Evolutionary conservation across 306 rosid genomes (phyloP).

Genomic region (Prunus kanzakura): DNA sequence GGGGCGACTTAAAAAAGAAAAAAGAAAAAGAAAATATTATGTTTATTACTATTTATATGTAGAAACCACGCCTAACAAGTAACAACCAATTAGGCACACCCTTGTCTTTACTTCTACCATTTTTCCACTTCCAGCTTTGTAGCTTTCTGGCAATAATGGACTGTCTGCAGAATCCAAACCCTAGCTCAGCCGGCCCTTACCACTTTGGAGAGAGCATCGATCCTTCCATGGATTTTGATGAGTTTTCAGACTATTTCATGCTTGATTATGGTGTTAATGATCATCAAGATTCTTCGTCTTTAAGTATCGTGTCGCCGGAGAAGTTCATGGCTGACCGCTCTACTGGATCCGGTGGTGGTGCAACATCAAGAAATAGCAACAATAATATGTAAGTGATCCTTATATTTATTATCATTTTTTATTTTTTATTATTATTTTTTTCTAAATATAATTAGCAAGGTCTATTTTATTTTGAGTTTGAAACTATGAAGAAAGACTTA

Average conservation of each 20-base stretch:
- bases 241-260: conserved; percentile 42
- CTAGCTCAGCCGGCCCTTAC: conserved; percentile 11
- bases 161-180: conserved; percentile 32
- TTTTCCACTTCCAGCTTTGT: not conserved
- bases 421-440: not conserved
- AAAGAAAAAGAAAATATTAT: not conserved
- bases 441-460: not conserved
- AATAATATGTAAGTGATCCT: conserved; percentile 29
- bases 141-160: conserved; percentile 30
- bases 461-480: too few species aligned
- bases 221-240: conserved; percentile 28
- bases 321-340: conserved; percentile 19
- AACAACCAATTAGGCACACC: not conserved
- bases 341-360: conserved; percentile 19
- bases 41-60: not conserved
- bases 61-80: not conserved
- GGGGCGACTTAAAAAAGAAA: conserved; percentile 11
- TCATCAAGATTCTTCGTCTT: conserved; percentile 40
- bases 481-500: not conserved
- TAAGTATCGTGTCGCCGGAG: conserved; percentile 44
- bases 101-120: not conserved
- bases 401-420: not conserved
- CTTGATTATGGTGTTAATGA: conserved; percentile 18
- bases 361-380: conserved; percentile 31
- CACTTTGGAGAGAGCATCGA: conserved; percentile 5